Evolutionary conservation across 371 early-diverging fungal genomes (phyloP), one percentile per base, ranked within the genome.

Genomic region (Apophysomyces ossiformis): DNA sequence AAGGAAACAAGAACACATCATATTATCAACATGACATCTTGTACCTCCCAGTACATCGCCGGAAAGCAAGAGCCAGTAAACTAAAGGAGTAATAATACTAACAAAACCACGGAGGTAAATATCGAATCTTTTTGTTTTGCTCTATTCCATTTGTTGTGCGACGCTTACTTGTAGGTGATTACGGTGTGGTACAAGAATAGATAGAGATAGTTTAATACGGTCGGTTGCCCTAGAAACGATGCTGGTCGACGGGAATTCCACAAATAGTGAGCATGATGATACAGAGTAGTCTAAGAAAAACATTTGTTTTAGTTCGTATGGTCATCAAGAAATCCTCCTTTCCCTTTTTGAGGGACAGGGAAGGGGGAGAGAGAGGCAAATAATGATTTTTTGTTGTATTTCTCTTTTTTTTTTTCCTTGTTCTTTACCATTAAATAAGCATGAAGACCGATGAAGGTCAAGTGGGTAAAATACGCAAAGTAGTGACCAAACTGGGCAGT

Each of bases 51-150:
- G 32, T 26, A 26, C 32, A 26, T 26, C 32, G 32, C 37, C 57
- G 21, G 68, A 58, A 13, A 81, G 47, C 15, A 60, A 5, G 15
- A 73, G 59, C 88, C 88, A 87, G 60, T 72, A 87, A n/a, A 87
- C 83, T 58, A 87, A 74, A 9, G 88, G 88, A n/a, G 85, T 85
- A 15, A 85, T 69, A 45, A 87, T 77, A 47, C 83, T 82, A 58
- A 37, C 35, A 50, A 61, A 38, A 35, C 32, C 32, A 26, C 32
- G 44, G 57, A 18, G 41, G 6, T 37, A 13, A 15, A 39, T 32
- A 13, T 21, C 1, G 8, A 46, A 59, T 11, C 57, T 37, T 1
- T 18, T 59, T 57, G 26, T 57, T 39, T 63, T 32, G 35, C 18
- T 13, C 12, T 35, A 43, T 26, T 26, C 32, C 1, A 26, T 26